Evolutionary conservation across 306 rosid species (phyloP).

Genomic region (Dalbergia cultrata): DNA sequence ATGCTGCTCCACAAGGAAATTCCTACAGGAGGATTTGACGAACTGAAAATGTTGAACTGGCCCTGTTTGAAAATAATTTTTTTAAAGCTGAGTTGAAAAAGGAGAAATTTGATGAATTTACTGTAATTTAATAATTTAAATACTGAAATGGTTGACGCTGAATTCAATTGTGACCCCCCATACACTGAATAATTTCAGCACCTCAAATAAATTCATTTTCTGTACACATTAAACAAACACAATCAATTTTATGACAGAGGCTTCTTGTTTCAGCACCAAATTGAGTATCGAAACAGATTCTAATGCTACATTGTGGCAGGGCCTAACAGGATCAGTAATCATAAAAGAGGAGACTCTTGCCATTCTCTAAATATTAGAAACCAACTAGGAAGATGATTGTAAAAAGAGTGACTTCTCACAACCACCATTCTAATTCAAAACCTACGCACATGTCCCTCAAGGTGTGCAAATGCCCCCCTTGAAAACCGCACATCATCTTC

Average conservation of each 20-base stretch:
- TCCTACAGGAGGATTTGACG: neutral
- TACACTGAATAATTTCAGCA: conserved; percentile 12
- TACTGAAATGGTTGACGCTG: conserved; percentile 1
- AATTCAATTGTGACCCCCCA: conserved; percentile 14
- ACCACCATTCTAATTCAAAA: conserved; percentile 17
- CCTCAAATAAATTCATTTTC: conserved; percentile 1
- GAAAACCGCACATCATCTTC: conserved; percentile 11
- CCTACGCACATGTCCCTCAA: conserved; percentile 19
- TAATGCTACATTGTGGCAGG: neutral
- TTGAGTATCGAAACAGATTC: neutral
- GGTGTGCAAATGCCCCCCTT: conserved; percentile 6
- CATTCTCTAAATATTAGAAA: conserved; percentile 10
- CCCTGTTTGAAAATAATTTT: neutral
- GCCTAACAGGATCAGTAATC: neutral
- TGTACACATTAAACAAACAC: neutral
- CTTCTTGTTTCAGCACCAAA: neutral
- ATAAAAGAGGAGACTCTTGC: conserved; percentile 23
- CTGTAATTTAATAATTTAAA: conserved; percentile 10
- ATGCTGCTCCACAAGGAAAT: conserved; percentile 1
- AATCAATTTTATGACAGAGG: neutral
- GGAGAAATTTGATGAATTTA: neutral
- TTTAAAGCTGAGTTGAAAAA: neutral
- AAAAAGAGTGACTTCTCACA: conserved; percentile 1
- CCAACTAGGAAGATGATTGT: neutral
- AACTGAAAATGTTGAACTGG: neutral